Conservation (phyloP, 768 basidiomycete genomes). For the Neoboletus brunneissimus region DNA sequence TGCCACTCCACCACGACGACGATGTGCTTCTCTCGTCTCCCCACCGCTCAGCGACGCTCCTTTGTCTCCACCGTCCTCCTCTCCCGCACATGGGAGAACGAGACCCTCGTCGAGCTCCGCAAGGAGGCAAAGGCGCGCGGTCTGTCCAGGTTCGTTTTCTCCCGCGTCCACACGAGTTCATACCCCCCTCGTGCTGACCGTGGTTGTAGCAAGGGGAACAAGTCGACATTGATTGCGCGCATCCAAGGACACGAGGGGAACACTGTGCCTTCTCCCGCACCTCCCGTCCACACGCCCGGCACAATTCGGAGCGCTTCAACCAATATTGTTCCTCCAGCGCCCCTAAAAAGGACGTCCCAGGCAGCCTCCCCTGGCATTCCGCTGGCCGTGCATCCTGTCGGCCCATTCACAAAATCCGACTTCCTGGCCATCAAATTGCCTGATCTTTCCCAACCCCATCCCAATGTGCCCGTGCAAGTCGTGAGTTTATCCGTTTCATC, state of each 20-base stretch:
- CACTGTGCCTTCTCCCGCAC: conserved; percentile 17
- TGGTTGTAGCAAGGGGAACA: conserved; percentile 51
- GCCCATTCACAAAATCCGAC: conserved; percentile 21
- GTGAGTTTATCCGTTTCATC: conserved; percentile 39
- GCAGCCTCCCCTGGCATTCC: conserved; percentile 45
- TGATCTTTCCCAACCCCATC: conserved; percentile 44
- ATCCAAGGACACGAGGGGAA: conserved; percentile 49
- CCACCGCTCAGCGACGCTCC: conserved; percentile 22
- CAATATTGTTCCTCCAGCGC: conserved; percentile 7
- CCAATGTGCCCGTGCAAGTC: conserved; percentile 50
- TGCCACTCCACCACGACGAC: conserved; percentile 6
- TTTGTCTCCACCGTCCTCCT: conserved; percentile 58
- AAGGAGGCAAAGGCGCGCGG: conserved; percentile 55
- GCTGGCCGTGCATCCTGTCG: conserved; percentile 27
- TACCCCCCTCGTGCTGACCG: too few species aligned
- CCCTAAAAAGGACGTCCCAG: conserved; percentile 26
- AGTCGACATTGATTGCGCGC: conserved; percentile 52
- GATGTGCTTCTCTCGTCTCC: conserved; percentile 17
- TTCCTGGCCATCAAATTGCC: conserved; percentile 57
- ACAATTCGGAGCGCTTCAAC: conserved; percentile 28
- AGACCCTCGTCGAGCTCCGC: conserved; percentile 47
- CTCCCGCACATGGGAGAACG: conserved; percentile 53
- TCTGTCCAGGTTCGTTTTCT: conserved; percentile 47
- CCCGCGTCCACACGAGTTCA: too few species aligned
- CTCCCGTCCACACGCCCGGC: conserved; percentile 9